Percentiles rank a stretch among this genome's conserved stretches.
Evolutionary conservation across 2,329 filamentous ascomycete species (phyloP).

Genomic region (Microdochium nivale): DNA sequence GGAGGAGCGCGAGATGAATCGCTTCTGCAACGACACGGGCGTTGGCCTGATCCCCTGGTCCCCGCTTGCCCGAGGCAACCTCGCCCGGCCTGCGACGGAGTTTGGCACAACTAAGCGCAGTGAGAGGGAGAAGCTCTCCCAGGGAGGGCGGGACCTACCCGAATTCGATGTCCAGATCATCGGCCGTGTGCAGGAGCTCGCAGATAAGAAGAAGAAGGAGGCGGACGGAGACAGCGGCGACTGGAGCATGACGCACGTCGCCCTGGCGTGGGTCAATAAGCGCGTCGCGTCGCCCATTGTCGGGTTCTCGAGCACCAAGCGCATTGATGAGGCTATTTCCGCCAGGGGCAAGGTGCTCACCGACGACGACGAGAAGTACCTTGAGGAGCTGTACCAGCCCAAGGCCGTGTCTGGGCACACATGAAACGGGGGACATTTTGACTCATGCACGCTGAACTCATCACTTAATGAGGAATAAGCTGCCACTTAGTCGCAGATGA

Average conservation of each 20-base stretch:
- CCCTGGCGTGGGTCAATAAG: slow-evolving; percentile 53
- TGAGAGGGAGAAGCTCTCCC: slow-evolving; percentile 29
- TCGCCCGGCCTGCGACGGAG: slow-evolving; percentile 21
- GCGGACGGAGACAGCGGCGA: slow-evolving; percentile 18
- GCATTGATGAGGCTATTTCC: slow-evolving; percentile 52
- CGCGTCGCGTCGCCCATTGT: slow-evolving; percentile 49
- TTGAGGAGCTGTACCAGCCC: slow-evolving; percentile 54
- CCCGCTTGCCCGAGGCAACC: slow-evolving; percentile 26
- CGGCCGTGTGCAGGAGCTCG: slow-evolving; percentile 46
- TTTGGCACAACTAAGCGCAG: slow-evolving; percentile 20
- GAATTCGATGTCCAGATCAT: slow-evolving; percentile 30
- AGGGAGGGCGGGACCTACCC: slow-evolving; percentile 19
- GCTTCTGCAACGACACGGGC: slow-evolving; percentile 30
- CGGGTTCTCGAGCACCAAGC: slow-evolving; percentile 46
- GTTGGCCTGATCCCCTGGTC: slow-evolving; percentile 31
- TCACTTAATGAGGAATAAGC: too few species aligned
- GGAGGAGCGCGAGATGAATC: slow-evolving; percentile 41
- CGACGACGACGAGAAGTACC: slow-evolving; percentile 49
- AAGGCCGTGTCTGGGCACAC: slow-evolving; percentile 32
- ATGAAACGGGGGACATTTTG: background rate
- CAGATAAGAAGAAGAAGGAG: slow-evolving; percentile 35
- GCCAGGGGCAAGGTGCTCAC: slow-evolving; percentile 37
- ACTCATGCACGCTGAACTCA: too few species aligned
- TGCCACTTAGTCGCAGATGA: too few species aligned
- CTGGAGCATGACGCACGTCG: slow-evolving; percentile 55